These are phyloP conservation scores for Aspergillus fijiensis DNA, from an alignment of 2,329 filamentous ascomycete species.

Conservation along the genomic window DNA sequence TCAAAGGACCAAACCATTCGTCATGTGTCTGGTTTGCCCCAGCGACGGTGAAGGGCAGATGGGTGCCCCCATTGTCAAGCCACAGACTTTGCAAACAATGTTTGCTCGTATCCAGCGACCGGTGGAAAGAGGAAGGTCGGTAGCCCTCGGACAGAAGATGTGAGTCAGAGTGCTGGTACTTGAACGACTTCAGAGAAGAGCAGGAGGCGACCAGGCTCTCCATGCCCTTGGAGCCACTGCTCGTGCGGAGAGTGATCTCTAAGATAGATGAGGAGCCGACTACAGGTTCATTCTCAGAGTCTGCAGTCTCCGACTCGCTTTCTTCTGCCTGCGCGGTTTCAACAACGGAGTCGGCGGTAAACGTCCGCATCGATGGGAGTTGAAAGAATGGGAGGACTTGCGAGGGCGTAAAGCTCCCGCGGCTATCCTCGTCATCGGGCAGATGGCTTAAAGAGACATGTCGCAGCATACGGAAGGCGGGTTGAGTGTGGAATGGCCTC, in stretches of 20 bases:
- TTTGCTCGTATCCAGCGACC: slow-evolving; percentile 26
- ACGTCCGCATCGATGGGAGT: slow-evolving; percentile 24
- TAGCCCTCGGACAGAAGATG: slow-evolving; percentile 28
- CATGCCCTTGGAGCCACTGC: slow-evolving; percentile 30
- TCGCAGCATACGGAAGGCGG: slow-evolving; percentile 20
- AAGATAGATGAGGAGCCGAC: slow-evolving; percentile 21
- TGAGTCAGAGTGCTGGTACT: slow-evolving; percentile 34
- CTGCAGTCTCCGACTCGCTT: not conserved
- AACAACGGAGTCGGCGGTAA: slow-evolving; percentile 28
- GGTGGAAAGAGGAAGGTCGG: slow-evolving; percentile 27
- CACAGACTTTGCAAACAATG: slow-evolving; percentile 27
- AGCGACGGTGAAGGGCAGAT: slow-evolving; percentile 29
- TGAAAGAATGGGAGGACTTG: slow-evolving; percentile 28
- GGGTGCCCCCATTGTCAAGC: slow-evolving; percentile 30
- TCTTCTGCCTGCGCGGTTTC: slow-evolving; percentile 17
- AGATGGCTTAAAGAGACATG: slow-evolving; percentile 22
- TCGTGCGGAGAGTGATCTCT: slow-evolving; percentile 27
- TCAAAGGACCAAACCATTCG: slow-evolving; percentile 32
- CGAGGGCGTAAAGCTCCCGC: slow-evolving; percentile 12
- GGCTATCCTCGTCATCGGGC: slow-evolving; percentile 8
- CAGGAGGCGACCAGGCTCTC: slow-evolving; percentile 23
- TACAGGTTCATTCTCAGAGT: not conserved
- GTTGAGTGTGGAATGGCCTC: slow-evolving; percentile 17
- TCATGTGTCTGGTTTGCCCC: slow-evolving; percentile 32
- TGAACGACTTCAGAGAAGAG: slow-evolving; percentile 27